Conservation (phyloP, 176 grass and related monocot species). For the Zoysia japonica region DNA sequence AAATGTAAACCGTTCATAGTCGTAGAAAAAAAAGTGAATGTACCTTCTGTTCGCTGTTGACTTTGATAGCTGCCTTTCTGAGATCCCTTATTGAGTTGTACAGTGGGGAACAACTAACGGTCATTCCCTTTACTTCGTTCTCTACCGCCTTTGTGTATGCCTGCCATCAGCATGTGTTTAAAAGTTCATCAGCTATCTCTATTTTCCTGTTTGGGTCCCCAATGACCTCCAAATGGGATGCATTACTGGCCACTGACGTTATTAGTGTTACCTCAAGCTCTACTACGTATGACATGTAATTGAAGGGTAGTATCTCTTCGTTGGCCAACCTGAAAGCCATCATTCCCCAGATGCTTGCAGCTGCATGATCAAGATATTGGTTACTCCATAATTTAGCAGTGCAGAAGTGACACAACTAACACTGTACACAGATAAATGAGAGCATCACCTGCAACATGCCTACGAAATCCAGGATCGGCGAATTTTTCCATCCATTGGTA, state of each 20-base stretch:
- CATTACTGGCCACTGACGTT: neutral
- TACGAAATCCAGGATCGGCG: constrained; percentile 75
- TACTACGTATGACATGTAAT: constrained; percentile 58
- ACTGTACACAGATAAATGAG: neutral
- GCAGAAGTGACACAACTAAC: neutral
- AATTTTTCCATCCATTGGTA: constrained; percentile 90
- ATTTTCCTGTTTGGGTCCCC: neutral
- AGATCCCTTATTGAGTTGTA: constrained; percentile 69
- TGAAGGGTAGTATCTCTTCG: constrained; percentile 78
- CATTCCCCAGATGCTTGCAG: constrained; percentile 86
- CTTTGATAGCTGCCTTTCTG: constrained; percentile 44
- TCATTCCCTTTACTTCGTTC: constrained; percentile 39
- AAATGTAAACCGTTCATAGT: neutral
- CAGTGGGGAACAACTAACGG: constrained; percentile 65
- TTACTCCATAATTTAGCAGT: neutral
- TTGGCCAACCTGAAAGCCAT: constrained; percentile 75
- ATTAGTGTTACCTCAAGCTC: constrained; percentile 70
- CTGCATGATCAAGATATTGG: constrained; percentile 35
- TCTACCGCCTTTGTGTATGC: constrained; percentile 47
- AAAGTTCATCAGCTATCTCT: neutral
- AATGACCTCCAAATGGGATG: neutral
- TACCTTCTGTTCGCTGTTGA: constrained; percentile 72
- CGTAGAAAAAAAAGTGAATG: neutral
- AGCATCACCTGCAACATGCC: constrained; percentile 70
- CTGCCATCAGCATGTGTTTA: constrained; percentile 31